Percentiles rank a stretch among this genome's conserved stretches.
phyloP scores from a whole-genome alignment of 495 filamentous ascomycete genomes.

The Hypomontagnella monticulosa region DNA sequence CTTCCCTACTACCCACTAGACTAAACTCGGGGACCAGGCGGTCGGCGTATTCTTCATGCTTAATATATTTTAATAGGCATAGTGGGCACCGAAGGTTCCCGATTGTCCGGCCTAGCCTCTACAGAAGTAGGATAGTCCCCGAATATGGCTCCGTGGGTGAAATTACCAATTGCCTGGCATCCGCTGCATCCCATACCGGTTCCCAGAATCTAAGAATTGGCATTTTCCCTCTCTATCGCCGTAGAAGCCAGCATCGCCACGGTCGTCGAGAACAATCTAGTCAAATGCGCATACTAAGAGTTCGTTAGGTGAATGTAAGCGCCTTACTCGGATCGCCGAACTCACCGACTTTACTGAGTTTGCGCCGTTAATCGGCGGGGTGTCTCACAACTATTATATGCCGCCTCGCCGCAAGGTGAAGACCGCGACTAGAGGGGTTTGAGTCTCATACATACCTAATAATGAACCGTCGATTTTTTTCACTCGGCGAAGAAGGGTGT shows the following conservation, averaged over 20 bases:
- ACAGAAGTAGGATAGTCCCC: slow-evolving; percentile 1
- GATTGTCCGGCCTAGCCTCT: neutral
- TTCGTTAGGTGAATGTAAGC: neutral
- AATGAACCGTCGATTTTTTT: neutral
- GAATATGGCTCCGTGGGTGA: neutral
- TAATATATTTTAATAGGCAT: neutral
- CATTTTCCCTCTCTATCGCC: neutral
- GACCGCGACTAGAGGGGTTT: neutral
- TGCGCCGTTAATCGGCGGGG: neutral
- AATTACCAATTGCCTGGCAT: neutral
- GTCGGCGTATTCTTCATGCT: neutral
- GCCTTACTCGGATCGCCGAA: slow-evolving; percentile 8
- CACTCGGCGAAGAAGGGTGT: too few species aligned
- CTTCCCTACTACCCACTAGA: neutral
- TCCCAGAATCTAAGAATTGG: too few species aligned
- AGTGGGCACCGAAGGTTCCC: slow-evolving; percentile 16
- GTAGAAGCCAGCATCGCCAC: neutral
- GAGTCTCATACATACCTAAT: neutral
- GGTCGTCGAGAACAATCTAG: neutral
- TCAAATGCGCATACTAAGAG: neutral
- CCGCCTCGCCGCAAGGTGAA: neutral
- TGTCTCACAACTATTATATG: slow-evolving; percentile 22
- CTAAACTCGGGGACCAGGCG: slow-evolving; percentile 1
- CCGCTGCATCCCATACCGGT: too few species aligned
- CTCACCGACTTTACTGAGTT: slow-evolving; percentile 16